Percentiles rank a stretch among this genome's conserved stretches.
Conservation (phyloP, 129 eudicot species). For the Flaveria brownii region DNA sequence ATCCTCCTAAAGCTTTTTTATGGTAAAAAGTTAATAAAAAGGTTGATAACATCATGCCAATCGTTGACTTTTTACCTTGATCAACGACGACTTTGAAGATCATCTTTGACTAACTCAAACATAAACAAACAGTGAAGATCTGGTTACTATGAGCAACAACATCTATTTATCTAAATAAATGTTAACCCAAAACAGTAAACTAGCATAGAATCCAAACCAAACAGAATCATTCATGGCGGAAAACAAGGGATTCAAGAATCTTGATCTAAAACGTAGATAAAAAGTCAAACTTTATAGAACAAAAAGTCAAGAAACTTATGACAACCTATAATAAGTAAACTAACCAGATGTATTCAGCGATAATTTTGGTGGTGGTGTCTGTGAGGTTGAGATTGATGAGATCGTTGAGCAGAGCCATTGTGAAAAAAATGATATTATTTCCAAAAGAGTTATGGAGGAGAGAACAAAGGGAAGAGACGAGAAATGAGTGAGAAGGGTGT, state of each 20-base stretch:
- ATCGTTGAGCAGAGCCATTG: conserved; percentile 65
- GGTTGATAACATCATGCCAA: background rate
- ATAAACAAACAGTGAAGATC: conserved; percentile 25
- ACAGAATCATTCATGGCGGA: background rate
- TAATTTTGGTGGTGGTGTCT: conserved; percentile 54
- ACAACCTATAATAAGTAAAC: conserved; percentile 7
- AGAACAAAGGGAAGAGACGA: conserved; percentile 6
- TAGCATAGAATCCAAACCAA: too few relatives aligned
- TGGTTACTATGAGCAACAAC: background rate
- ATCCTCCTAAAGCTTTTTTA: background rate
- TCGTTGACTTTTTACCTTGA: conserved; percentile 21
- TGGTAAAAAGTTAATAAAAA: background rate
- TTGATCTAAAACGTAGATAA: conserved; percentile 5
- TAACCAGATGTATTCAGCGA: conserved; percentile 84
- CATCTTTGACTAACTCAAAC: conserved; percentile 13
- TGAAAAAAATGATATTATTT: background rate
- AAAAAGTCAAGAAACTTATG: too few relatives aligned
- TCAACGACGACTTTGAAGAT: conserved; percentile 10
- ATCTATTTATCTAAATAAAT: background rate
- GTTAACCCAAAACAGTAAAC: background rate
- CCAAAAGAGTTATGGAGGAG: background rate
- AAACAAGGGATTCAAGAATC: conserved; percentile 29
- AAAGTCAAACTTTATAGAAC: too few relatives aligned
- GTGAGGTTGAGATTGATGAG: conserved; percentile 69
- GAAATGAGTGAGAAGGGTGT: conserved; percentile 2